Base-by-base conservation (phyloP, 768 basidiomycete species). In the Leccinum aurantiacum region DNA sequence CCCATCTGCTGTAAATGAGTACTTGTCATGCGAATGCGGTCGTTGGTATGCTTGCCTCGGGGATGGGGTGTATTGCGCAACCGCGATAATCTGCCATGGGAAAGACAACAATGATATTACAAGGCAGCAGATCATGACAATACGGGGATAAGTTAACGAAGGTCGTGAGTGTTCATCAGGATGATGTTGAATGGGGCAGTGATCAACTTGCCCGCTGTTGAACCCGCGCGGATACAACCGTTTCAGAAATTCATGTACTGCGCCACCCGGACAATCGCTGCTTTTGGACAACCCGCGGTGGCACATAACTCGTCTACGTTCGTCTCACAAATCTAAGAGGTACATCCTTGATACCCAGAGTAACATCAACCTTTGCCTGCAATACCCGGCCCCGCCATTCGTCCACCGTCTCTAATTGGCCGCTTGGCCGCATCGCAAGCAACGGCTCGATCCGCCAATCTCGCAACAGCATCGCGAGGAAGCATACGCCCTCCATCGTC, bases 1-100 rank as follows among this genome's bases (percentile, higher is more conserved):
- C 94, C 94, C 94, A 96, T 78, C 94, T 95, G 48, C 22, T 41
- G 15, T 25, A n/a, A 29, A 41, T 70, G 33, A 66, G 63, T 33
- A 19, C 17, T 47, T 57, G 52, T 48, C 29, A 6, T 46, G n/a
- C 29, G 24, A 44, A 31, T 9, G 8, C 31, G 22, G 6, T 6
- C 2, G 25, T 19, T n/a, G 17, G 24, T 3, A 58, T 14, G 33
- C 67, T 59, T 60, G 56, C 72, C 72, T 74, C 33, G 72, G 60
- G 13, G 58, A 52, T 44, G 72, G 74, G 22, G 50, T 53, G 47
- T 72, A 70, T 50, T 65, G 67, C 14, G 72, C 67, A 48, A 65
- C 13, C 10, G 41, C 69, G 35, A 54, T 53, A 2, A 14, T 14
- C 1, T 14, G 33, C 33, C 64, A 55, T 14, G 60, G 59, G 14